Conservation (phyloP, 2,329 filamentous ascomycete genomes). For the Aphanoascus verrucosus region DNA sequence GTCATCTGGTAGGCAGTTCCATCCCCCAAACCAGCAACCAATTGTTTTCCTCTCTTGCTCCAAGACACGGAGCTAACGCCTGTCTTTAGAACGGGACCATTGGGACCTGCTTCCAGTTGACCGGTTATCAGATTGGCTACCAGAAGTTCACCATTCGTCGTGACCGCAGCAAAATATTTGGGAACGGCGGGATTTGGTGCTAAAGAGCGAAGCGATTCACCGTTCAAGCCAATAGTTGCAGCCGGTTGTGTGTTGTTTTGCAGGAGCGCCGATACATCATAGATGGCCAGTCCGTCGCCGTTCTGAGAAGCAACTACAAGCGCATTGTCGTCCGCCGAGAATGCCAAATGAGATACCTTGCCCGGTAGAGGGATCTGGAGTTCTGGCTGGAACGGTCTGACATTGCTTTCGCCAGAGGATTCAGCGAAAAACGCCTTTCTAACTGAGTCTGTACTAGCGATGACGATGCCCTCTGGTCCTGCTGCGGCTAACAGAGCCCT, state of each 20-base stretch:
- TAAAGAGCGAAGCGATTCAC: conserved; percentile 60
- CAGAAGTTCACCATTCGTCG: conserved; percentile 66
- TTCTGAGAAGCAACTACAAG: conserved; percentile 72
- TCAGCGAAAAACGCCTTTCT: conserved; percentile 61
- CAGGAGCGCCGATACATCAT: conserved; percentile 59
- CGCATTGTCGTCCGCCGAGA: conserved; percentile 79
- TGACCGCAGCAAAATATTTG: conserved; percentile 64
- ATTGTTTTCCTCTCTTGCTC: conserved; percentile 87
- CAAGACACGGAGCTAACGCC: conserved; percentile 78
- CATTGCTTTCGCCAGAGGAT: conserved; percentile 49
- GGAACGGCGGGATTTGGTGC: conserved; percentile 63
- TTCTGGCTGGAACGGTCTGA: conserved; percentile 62
- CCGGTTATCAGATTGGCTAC: conserved; percentile 69
- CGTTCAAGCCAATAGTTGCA: conserved; percentile 68
- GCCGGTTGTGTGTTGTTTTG: conserved; percentile 56
- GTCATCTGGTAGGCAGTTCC: conserved; percentile 76
- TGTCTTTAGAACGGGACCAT: conserved; percentile 56
- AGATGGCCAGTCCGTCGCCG: conserved; percentile 73
- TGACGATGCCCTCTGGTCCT: conserved; percentile 64
- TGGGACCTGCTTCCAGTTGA: conserved; percentile 46
- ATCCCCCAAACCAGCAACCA: conserved; percentile 74
- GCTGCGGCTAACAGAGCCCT: conserved; percentile 78
- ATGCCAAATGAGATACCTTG: conserved; percentile 76
- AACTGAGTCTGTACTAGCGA: conserved; percentile 67
- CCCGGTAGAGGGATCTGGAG: conserved; percentile 60